A percentile compares a stretch with the other conserved stretches of the same genome.
These are phyloP conservation scores for Talaromyces sp. DNA, from an alignment of 2,329 filamentous ascomycete species.

Conservation along the genomic window DNA sequence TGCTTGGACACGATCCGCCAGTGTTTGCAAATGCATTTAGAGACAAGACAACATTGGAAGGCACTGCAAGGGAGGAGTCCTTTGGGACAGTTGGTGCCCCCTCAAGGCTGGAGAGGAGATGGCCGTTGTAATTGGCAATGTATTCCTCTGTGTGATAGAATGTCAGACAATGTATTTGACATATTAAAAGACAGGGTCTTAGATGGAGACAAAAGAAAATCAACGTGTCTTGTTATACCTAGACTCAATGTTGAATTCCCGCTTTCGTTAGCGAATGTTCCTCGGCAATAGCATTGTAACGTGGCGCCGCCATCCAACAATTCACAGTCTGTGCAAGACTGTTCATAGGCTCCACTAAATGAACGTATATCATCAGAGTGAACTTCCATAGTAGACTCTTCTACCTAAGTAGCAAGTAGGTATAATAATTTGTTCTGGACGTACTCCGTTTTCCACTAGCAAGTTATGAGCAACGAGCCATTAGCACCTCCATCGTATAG, in stretches of 20 bases:
- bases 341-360: slow-evolving; percentile 6
- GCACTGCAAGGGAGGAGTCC: slow-evolving; percentile 8
- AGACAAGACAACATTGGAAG: neutral
- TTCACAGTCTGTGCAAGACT: neutral
- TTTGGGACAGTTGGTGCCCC: slow-evolving; percentile 11
- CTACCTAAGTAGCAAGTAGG: neutral
- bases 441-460: slow-evolving; percentile 7
- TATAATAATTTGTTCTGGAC: neutral
- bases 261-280: neutral
- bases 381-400: neutral
- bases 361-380: neutral
- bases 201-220: neutral
- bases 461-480: neutral
- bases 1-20: neutral
- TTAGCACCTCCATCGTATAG: neutral
- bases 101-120: slow-evolving; percentile 16
- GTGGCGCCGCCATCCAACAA: neutral
- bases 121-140: slow-evolving; percentile 17
- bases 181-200: neutral
- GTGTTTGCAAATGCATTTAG: neutral
- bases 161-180: neutral
- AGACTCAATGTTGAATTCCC: slow-evolving; percentile 3
- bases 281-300: neutral
- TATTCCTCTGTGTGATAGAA: slow-evolving; percentile 12
- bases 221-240: neutral